phyloP scores from a whole-genome alignment of 495 filamentous ascomycete genomes.

The Penicillium simplicissimum region DNA sequence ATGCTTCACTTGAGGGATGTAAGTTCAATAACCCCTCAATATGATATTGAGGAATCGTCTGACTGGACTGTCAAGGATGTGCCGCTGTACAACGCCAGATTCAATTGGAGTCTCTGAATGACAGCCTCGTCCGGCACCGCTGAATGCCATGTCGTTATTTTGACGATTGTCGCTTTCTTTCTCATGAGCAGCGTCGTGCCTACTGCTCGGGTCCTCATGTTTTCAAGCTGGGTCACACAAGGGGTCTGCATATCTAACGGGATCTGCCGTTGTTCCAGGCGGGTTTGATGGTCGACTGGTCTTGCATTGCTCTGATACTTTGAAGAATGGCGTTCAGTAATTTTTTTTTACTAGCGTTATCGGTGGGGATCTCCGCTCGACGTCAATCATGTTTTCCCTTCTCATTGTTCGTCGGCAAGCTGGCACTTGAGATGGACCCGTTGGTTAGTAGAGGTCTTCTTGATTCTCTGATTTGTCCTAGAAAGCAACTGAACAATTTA shows the following conservation, averaged over 20 bases:
- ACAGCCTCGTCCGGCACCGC: no score
- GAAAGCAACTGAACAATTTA: not conserved
- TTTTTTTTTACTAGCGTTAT: no score
- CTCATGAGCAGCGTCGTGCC: no score
- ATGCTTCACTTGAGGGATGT: not conserved
- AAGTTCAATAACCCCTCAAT: not conserved
- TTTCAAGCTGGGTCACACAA: no score
- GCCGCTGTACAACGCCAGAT: not conserved
- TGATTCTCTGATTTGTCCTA: not conserved
- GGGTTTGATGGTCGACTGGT: no score
- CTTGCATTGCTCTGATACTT: no score
- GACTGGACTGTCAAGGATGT: not conserved
- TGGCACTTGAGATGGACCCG: not conserved
- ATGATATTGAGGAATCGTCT: not conserved
- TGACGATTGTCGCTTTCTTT: no score
- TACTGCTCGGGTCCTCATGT: no score
- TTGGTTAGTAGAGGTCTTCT: not conserved
- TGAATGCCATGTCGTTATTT: no score
- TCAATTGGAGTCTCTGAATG: not conserved
- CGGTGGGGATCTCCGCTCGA: not conserved
- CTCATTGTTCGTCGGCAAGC: not conserved
- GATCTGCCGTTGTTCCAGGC: no score
- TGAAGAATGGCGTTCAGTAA: no score
- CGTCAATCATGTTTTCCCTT: not conserved
- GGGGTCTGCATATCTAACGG: no score